phyloP scores from a whole-genome alignment of 2,329 filamentous ascomycete species.

The Fusarium newnesense region DNA sequence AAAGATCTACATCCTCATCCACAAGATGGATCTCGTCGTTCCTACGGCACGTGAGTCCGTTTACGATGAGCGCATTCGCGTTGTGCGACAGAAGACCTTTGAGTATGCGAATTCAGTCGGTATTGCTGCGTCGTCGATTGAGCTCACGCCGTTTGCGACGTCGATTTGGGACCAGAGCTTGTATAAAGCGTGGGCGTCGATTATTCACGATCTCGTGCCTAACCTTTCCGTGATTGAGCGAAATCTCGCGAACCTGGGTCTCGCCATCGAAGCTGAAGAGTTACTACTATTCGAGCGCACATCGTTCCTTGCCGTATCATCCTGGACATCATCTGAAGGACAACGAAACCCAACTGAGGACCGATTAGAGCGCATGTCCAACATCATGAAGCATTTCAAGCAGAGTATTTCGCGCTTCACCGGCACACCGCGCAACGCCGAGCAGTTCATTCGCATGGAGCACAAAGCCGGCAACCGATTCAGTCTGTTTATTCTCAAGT shows the following conservation, averaged over 20 bases:
- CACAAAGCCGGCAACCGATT: conserved; percentile 82
- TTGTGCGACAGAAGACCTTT: conserved; percentile 78
- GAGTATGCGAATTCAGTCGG: conserved; percentile 58
- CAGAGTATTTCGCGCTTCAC: conserved; percentile 82
- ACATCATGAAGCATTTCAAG: conserved; percentile 99
- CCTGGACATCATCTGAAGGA: conserved; percentile 81
- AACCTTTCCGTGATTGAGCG: conserved; percentile 89
- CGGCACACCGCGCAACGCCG: conserved; percentile 81
- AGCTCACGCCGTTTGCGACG: conserved; percentile 89
- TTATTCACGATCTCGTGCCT: conserved; percentile 97
- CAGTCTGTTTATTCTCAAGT: conserved; percentile 93
- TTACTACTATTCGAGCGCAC: conserved; percentile 94
- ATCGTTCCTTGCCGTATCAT: conserved; percentile 95
- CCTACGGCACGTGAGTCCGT: conserved; percentile 80
- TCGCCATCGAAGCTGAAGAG: conserved; percentile 91
- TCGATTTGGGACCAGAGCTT: conserved; percentile 99
- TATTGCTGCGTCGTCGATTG: conserved; percentile 56
- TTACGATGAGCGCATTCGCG: conserved; percentile 83
- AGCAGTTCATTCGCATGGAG: conserved; percentile 84
- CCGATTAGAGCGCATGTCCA: conserved; percentile 91
- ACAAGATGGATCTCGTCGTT: conserved; percentile 98
- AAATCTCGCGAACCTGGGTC: conserved; percentile 83
- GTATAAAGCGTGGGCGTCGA: conserved; percentile 98
- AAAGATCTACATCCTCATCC: conserved; percentile 92
- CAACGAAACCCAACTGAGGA: conserved; percentile 88